Evolutionary conservation across 2,329 filamentous ascomycete genomes (phyloP).

Genomic region (Monilinia laxa): DNA sequence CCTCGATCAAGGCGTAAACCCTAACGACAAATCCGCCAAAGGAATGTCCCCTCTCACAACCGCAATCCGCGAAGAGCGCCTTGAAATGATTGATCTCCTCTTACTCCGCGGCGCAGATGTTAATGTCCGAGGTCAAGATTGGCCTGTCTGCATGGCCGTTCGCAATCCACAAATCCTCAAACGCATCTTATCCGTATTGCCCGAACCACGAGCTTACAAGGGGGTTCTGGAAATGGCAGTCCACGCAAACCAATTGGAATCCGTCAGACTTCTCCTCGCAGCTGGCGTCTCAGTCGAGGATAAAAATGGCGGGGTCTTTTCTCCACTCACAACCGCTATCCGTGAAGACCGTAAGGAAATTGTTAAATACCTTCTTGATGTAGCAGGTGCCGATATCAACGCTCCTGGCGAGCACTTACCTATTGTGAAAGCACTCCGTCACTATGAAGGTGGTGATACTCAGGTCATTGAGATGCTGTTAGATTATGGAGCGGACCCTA

Average conservation of each 20-base stretch:
- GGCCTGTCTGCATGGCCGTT: constrained; percentile 70
- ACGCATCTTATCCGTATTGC: constrained; percentile 56
- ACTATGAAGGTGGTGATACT: constrained; percentile 55
- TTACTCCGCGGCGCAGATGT: constrained; percentile 60
- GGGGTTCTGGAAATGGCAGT: constrained; percentile 69
- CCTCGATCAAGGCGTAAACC: constrained; percentile 57
- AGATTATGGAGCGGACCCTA: constrained; percentile 63
- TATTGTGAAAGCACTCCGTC: constrained; percentile 66
- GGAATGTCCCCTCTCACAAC: constrained; percentile 64
- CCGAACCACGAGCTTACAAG: constrained; percentile 61
- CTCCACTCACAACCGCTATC: constrained; percentile 65
- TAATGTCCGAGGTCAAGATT: constrained; percentile 63
- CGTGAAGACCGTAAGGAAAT: constrained; percentile 62
- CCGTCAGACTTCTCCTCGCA: constrained; percentile 53
- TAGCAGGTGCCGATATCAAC: constrained; percentile 63
- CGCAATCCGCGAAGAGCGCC: constrained; percentile 59
- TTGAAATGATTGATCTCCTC: constrained; percentile 59
- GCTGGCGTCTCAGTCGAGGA: constrained; percentile 62
- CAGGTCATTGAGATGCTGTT: constrained; percentile 64
- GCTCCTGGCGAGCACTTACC: constrained; percentile 69
- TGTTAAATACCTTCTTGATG: constrained; percentile 59
- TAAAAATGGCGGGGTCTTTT: constrained; percentile 72
- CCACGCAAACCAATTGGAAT: constrained; percentile 64
- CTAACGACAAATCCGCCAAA: constrained; percentile 58
- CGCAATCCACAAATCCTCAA: constrained; percentile 58